phyloP scores from a whole-genome alignment of 139 green algal species.

The Coelastrella sp. region DNA sequence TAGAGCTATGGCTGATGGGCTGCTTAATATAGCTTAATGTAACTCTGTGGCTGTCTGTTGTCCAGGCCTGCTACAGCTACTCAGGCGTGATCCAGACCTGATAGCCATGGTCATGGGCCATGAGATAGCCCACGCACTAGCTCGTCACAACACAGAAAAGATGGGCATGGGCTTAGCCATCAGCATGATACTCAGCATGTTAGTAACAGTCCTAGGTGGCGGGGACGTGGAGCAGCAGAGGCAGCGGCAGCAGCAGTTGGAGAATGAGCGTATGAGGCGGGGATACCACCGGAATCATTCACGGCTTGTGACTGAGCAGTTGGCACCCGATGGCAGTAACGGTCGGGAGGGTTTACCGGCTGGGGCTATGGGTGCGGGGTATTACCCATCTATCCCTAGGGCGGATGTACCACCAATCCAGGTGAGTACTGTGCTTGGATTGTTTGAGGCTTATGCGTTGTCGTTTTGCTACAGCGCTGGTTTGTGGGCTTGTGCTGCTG shows the following conservation, averaged over 20 bases:
- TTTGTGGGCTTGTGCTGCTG: too few species aligned
- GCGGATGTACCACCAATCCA: conserved; percentile 8
- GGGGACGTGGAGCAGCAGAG: conserved; percentile 23
- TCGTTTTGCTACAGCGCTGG: too few species aligned
- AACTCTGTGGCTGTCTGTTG: too few species aligned
- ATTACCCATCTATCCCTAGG: conserved; percentile 31
- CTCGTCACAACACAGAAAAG: conserved; percentile 59
- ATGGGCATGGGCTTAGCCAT: conserved; percentile 28
- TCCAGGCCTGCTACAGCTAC: conserved; percentile 62
- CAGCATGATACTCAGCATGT: conserved; percentile 7
- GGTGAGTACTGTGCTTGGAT: too few species aligned
- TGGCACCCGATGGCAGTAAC: conserved; percentile 11
- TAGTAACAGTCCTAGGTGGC: conserved; percentile 28
- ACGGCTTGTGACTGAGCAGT: conserved; percentile 15
- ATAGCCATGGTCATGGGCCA: conserved; percentile 71
- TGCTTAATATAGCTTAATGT: too few species aligned
- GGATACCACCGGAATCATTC: conserved; percentile 46
- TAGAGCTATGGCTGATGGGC: too few species aligned
- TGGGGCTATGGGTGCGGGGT: not conserved
- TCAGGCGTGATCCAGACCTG: conserved; percentile 58
- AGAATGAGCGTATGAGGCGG: conserved; percentile 13
- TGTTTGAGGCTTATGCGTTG: too few species aligned
- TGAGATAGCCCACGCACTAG: conserved; percentile 69
- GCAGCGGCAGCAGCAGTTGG: conserved; percentile 33
- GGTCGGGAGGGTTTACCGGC: not conserved